Evolutionary conservation across 1,139 yeast species (phyloP).

Genomic region (Spathaspora sp.): DNA sequence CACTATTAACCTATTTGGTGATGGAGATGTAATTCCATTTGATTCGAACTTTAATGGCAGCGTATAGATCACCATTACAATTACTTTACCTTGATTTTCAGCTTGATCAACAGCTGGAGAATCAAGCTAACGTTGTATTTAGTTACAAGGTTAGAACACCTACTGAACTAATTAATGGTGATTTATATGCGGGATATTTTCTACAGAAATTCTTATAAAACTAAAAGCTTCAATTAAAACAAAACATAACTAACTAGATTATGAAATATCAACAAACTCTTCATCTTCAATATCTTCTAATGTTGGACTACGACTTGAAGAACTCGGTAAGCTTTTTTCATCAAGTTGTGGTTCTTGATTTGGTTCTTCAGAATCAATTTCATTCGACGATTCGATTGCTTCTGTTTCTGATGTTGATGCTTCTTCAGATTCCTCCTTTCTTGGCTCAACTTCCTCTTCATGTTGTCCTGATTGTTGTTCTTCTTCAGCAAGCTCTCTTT

Average conservation of each 20-base stretch:
- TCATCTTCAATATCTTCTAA: slow-evolving; percentile 44
- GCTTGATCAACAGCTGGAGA: too few relatives aligned
- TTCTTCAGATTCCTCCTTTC: not conserved
- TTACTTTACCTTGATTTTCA: too few relatives aligned
- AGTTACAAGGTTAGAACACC: too few relatives aligned
- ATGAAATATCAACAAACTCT: slow-evolving; percentile 16
- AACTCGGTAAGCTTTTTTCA: not conserved
- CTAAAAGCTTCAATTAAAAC: not conserved
- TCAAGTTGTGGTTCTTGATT: not conserved
- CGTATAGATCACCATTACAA: too few relatives aligned
- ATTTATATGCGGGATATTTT: not conserved
- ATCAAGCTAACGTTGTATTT: too few relatives aligned
- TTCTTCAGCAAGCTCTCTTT: not conserved
- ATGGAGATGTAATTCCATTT: too few relatives aligned
- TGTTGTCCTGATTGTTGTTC: not conserved
- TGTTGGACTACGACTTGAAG: slow-evolving; percentile 20
- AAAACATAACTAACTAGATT: not conserved
- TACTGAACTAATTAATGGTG: too few relatives aligned
- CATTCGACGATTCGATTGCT: slow-evolving; percentile 6
- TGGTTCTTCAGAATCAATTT: not conserved
- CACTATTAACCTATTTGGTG: too few relatives aligned
- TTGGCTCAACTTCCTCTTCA: not conserved
- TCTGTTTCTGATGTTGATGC: not conserved
- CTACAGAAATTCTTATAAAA: not conserved
- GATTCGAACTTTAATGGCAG: too few relatives aligned